Evolutionary conservation across 2,329 filamentous ascomycete genomes (phyloP).

Genomic region (Penicillium thymicola): DNA sequence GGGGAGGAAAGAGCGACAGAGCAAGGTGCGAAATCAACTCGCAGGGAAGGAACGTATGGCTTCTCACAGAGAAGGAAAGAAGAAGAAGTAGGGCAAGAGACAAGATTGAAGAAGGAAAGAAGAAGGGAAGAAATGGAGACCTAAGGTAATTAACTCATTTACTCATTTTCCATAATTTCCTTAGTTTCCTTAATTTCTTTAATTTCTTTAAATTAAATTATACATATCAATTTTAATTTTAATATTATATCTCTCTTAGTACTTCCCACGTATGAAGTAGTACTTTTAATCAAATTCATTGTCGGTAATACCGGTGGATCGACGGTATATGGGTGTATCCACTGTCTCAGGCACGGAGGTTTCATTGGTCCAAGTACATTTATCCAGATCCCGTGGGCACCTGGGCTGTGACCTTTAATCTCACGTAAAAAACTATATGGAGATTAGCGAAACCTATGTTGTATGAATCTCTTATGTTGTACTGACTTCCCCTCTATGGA

Average conservation of each 20-base stretch:
- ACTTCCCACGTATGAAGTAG: too few species aligned
- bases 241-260: not conserved
- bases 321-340: not conserved
- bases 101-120: conserved; percentile 13
- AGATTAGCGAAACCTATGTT: not conserved
- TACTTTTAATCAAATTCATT: not conserved
- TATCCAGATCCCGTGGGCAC: not conserved
- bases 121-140: conserved; percentile 13
- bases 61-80: conserved; percentile 10
- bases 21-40: conserved; percentile 38
- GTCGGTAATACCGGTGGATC: conserved; percentile 5
- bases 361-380: not conserved
- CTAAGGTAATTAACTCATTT: conserved; percentile 2
- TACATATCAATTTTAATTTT: not conserved
- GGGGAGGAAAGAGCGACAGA: conserved; percentile 6
- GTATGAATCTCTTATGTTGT: not conserved
- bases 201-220: conserved; percentile 5
- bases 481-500: not conserved
- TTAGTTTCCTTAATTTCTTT: not conserved
- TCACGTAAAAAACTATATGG: not conserved
- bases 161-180: not conserved
- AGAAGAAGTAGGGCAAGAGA: conserved; percentile 4
- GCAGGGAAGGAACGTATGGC: conserved; percentile 22
- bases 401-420: conserved; percentile 3
- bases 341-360: conserved; percentile 1